Evolutionary conservation across 495 filamentous ascomycete genomes (phyloP), one percentile per base, ranked within the genome.

Genomic region (Aspergillus wentii): DNA sequence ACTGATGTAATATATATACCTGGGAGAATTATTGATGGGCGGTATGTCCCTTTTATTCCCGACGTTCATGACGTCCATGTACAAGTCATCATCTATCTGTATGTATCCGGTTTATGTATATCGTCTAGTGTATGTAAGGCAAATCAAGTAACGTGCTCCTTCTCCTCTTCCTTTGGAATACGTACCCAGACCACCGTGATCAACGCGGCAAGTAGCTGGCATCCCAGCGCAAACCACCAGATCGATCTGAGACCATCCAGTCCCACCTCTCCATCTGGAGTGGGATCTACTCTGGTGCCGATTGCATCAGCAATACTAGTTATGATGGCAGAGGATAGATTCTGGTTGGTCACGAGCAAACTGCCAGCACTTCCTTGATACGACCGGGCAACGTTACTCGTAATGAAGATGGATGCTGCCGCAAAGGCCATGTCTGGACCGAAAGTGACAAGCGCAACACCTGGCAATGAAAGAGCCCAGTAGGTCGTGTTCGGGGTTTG

Each of bases 141-240:
- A n/a, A n/a, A n/a, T n/a, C n/a, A 54, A 23, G 44, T 54, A 48
- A 74, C 66, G 48, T 75, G 71, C 33, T 72, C 69, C 44, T 72
- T 71, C 45, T 75, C 69, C 39, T 72, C 68, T 16, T 67, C 63
- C 49, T 69, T 70, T 0, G 61, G 63, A 40, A 72, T 70, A 28
- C 68, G 46, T 21, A 72, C 66, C 49, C 57, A 55, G 4, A 59
- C 49, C 7, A 57, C 47, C 1, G 64, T 69, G 19, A 74, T 64
- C 9, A 62, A 39, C 9, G 62, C 68, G 6, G 66, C 69, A 14
- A 56, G 22, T 18, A 71, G 19, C 33, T 66, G 51, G 4, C 49
- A 51, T 0, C 38, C 62, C 22, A 75, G 43, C 1, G 55, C 64
- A 47, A 73, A 70, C 68, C 69, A 75, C 71, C 69, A 73, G 13